phyloP scores from a whole-genome alignment of 2,329 filamentous ascomycete genomes.

The Sporothrix sp. region DNA sequence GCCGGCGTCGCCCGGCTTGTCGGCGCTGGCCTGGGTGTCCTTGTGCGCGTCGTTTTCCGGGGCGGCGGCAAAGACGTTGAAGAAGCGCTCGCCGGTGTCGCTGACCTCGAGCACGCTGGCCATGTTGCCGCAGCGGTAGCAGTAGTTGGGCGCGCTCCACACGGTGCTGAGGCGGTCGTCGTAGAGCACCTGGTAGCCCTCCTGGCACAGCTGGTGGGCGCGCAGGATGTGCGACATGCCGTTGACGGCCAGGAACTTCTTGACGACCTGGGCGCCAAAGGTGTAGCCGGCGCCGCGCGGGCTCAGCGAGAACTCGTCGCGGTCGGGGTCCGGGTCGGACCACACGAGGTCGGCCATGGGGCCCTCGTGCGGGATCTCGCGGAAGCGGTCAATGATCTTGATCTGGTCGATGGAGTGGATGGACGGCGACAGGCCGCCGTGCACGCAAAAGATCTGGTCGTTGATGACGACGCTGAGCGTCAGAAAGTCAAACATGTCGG shows the following conservation, averaged over 20 bases:
- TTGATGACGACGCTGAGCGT: slow-evolving; percentile 97
- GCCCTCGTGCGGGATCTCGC: slow-evolving; percentile 95
- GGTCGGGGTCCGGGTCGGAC: slow-evolving; percentile 95
- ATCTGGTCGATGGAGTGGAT: slow-evolving; percentile 99
- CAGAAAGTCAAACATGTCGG: slow-evolving; percentile 98
- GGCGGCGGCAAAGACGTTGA: slow-evolving; percentile 95
- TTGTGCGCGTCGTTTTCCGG: slow-evolving; percentile 91
- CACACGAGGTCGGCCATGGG: slow-evolving; percentile 99
- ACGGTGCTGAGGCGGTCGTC: slow-evolving; percentile 92
- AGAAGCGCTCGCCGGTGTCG: slow-evolving; percentile 84
- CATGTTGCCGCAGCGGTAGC: slow-evolving; percentile 92
- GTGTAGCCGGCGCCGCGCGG: slow-evolving; percentile 93
- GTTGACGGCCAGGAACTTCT: slow-evolving; percentile 96
- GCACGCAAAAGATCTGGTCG: slow-evolving; percentile 97
- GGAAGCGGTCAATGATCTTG: slow-evolving; percentile 98
- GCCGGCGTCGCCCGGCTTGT: slow-evolving; percentile 56
- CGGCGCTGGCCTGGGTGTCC: slow-evolving; percentile 52
- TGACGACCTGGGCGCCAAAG: slow-evolving; percentile 94
- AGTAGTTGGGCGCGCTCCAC: slow-evolving; percentile 96
- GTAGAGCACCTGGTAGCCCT: slow-evolving; percentile 94
- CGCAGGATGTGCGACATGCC: slow-evolving; percentile 95
- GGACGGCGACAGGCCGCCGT: slow-evolving; percentile 77
- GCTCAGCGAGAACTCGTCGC: slow-evolving; percentile 91
- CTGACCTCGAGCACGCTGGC: slow-evolving; percentile 94
- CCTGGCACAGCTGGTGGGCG: slow-evolving; percentile 96